Evolutionary conservation across 129 eudicot genomes (phyloP), one percentile per base, ranked within the genome.

Genomic region (Flaveria sonorensis): DNA sequence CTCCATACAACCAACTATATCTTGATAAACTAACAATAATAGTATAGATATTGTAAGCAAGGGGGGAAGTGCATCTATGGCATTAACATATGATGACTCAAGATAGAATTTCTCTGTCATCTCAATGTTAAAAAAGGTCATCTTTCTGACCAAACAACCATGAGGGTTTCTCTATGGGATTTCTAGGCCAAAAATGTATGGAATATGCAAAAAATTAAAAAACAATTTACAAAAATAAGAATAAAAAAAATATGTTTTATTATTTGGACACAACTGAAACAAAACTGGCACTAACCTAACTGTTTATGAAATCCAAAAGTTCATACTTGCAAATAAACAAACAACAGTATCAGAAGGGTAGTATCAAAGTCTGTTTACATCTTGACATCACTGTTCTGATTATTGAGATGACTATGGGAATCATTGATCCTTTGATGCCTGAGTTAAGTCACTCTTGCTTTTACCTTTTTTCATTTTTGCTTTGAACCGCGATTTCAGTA

Each of bases 391-490:
- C 67, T 75, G 51, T 77, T 77, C 57, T 32, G 36, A 68, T 69
- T 56, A 47, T 78, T 59, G 67, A 18, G 52, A 80, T 14, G 21
- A 21, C 59, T 68, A 26, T 66, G 30, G 36, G 60, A 67, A 45
- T 81, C 76, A 74, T 74, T 74, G 46, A 68, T 81, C 84, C 64
- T 81, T 81, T 60, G 78, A 70, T 75, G 64, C 83, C 47, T 73
- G 72, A 65, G 81, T 66, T 66, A 85, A 74, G 19, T 85, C 95
- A 50, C 82, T 85, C 83, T 72, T 87, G 81, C 87, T 88, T 84
- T 84, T 88, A 45, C 84, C 95, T 89, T 56, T 92, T 90, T 82
- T 92, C 85, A 91, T 91, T 77, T 91, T 93, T 5, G 98, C 98
- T 79, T 94, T 94, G 26, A 94, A 86, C 78, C 85, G 86, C 4